These are phyloP conservation scores for Trypanosomatidae sp. DNA, from an alignment of 208 protist genomes.

Conservation along the genomic window DNA sequence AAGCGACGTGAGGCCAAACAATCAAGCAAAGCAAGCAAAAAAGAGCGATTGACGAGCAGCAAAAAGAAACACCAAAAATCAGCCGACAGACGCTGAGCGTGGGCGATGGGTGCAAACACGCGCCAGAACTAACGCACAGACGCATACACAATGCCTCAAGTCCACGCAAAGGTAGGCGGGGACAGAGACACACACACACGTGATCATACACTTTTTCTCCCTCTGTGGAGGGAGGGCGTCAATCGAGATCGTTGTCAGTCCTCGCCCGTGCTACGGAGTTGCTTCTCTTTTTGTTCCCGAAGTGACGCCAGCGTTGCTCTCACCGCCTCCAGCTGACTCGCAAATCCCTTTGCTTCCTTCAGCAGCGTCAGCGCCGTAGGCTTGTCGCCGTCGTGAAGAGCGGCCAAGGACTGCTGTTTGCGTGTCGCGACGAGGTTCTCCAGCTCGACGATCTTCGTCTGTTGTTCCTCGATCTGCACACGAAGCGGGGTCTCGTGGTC, in stretches of 20 bases:
- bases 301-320: slow-evolving; percentile 16
- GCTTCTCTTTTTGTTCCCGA: slow-evolving; percentile 11
- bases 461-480: slow-evolving; percentile 28
- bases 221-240: too few species aligned
- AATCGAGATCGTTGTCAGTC: background rate
- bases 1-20: too few species aligned
- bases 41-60: too few species aligned
- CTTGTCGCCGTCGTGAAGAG: slow-evolving; percentile 35
- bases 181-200: background rate
- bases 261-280: slow-evolving; percentile 22
- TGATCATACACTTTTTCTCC: background rate
- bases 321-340: slow-evolving; percentile 28
- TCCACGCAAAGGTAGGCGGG: background rate
- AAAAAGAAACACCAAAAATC: too few species aligned
- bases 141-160: background rate
- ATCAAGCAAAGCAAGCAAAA: too few species aligned
- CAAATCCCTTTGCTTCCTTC: slow-evolving; percentile 36
- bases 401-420: slow-evolving; percentile 35
- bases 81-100: too few species aligned
- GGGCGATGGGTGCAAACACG: too few species aligned
- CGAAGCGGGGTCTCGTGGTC: slow-evolving; percentile 28
- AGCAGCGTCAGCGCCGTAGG: slow-evolving; percentile 32
- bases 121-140: background rate
- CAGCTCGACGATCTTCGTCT: slow-evolving; percentile 20
- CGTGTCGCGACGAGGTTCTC: slow-evolving; percentile 27